Conservation (phyloP, 192 early-diverging fungal genomes). For the Phycomyces blakesleeanus region DNA sequence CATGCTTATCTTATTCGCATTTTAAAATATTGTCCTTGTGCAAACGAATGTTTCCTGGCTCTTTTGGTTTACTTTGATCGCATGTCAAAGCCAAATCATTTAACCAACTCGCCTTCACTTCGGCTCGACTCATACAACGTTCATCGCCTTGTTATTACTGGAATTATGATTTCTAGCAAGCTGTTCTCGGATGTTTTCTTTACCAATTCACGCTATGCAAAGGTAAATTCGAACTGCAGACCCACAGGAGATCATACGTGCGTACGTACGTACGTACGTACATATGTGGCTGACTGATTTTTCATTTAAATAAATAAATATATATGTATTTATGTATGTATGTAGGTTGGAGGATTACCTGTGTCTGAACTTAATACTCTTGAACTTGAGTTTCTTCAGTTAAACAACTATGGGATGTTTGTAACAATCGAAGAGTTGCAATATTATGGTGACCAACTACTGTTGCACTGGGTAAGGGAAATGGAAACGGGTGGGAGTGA, state of each 20-base stretch:
- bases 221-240: constrained; percentile 34
- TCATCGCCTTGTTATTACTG: constrained; percentile 88
- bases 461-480: constrained; percentile 54
- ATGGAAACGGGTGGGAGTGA: background rate
- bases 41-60: constrained; percentile 86
- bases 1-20: constrained; percentile 85
- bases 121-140: constrained; percentile 84
- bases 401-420: constrained; percentile 78
- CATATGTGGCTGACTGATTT: background rate
- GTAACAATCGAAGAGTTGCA: constrained; percentile 82
- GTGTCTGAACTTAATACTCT: constrained; percentile 86
- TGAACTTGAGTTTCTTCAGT: constrained; percentile 84
- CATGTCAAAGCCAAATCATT: constrained; percentile 68
- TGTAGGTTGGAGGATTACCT: constrained; percentile 84
- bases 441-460: constrained; percentile 69
- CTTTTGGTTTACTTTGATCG: constrained; percentile 92
- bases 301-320: background rate
- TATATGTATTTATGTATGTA: background rate
- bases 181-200: constrained; percentile 92
- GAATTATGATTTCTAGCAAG: constrained; percentile 86
- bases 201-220: constrained; percentile 87
- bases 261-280: too few relatives aligned
- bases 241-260: too few relatives aligned
- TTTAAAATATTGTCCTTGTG: constrained; percentile 90
- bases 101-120: constrained; percentile 51